A percentile compares a stretch with the other conserved stretches of the same genome.
These are phyloP conservation scores for Pleurotus pulmonarius DNA, from an alignment of 768 basidiomycete genomes.

Conservation along the genomic window DNA sequence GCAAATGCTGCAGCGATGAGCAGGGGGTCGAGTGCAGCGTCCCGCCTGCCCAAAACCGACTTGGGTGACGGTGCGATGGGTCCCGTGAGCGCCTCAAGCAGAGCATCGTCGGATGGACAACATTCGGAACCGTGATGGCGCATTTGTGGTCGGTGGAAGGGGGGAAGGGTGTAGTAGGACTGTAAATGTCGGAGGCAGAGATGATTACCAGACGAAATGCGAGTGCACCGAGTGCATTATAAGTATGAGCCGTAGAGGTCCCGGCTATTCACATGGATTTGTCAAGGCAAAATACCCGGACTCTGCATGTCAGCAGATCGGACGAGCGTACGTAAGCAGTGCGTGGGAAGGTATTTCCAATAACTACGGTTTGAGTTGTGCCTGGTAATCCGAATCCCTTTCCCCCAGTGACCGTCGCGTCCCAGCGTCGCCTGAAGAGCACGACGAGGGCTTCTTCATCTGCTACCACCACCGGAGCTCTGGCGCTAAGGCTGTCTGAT, in stretches of 20 bases:
- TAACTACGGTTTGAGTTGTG: background rate
- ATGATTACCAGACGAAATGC: background rate
- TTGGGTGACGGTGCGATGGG: constrained; percentile 38
- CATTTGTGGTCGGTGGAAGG: constrained; percentile 5
- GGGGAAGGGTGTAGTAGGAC: constrained; percentile 3
- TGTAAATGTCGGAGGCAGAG: background rate
- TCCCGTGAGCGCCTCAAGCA: constrained; percentile 65
- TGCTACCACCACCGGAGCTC: background rate
- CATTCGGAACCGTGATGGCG: constrained; percentile 18
- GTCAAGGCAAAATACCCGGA: background rate
- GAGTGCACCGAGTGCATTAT: background rate
- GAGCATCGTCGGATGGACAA: constrained; percentile 46
- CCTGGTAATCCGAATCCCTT: background rate
- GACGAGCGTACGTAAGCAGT: too few species aligned
- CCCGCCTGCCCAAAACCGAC: constrained; percentile 50
- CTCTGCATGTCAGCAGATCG: too few species aligned
- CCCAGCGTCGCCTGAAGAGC: background rate
- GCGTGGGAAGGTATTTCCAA: too few species aligned
- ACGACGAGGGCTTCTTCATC: background rate
- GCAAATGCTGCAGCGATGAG: constrained; percentile 74
- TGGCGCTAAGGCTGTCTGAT: background rate
- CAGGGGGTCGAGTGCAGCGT: constrained; percentile 75
- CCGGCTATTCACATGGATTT: constrained; percentile 8
- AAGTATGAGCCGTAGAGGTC: background rate
- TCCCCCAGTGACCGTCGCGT: too few species aligned